Evolutionary conservation across 257 asterid species (phyloP), one percentile per base, ranked within the genome.

Genomic region (Petrea volubilis): DNA sequence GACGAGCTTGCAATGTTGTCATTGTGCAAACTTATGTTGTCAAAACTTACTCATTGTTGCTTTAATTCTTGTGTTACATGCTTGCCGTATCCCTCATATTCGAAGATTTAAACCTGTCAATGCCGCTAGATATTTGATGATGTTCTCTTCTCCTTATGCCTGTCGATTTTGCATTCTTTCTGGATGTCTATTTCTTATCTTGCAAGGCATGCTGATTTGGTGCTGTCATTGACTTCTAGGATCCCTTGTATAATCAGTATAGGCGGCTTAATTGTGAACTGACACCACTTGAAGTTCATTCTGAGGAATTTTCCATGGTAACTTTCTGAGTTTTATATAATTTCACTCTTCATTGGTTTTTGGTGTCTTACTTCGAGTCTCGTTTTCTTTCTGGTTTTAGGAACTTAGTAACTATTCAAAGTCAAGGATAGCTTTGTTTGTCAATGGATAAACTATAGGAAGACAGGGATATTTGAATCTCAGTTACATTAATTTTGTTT

Each of bases 241-340:
- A 93, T 82, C 97, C 98, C 40, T 74, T 93, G 77, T 85, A 89
- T 77, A 80, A 82, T 74, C 96, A 89, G 24, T 93, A 93, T 67
- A 81, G 78, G 56, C 92, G 82, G 78, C 98, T 93, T 78, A 82
- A 69, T 73, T 93, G 98, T 78, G 87, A 89, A 65, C 83, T 93
- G 59, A 64, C 57, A 69, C 94, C 96, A 20, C 78, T 93, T 70
- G 96, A 84, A 64, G 88, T 74, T 58, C 82, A 79, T 62, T 90
- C 95, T 7, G 60, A 69, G 44, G 97, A 90, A 72, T 87, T 81
- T 67, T 64, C 70, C 33, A 88, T 83, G 97, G 98, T 91, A 87
- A 61, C 46, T 46, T 38, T 23, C 77, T 34, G 12, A 36, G 17
- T 14, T 9, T 23, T 47, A 46, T 53, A 64, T 38, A 34, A 38